Conservation (phyloP, 768 basidiomycete species). For the Boletus rex-veris region DNA sequence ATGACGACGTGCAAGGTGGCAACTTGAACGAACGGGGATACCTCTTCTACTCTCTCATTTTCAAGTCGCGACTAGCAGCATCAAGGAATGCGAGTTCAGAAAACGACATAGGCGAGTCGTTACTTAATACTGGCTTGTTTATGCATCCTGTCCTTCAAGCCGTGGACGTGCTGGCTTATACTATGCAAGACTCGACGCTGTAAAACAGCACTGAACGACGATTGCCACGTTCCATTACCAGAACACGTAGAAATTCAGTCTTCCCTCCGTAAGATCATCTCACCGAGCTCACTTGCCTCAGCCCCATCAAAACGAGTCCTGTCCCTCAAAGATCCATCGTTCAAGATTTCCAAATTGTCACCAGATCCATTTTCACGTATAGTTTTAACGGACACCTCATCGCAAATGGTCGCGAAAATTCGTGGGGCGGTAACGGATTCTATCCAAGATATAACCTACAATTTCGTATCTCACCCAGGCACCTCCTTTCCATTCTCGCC, state of each 20-base stretch:
- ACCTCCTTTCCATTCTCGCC: conserved; percentile 57
- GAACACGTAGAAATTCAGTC: no score
- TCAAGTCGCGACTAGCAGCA: conserved; percentile 45
- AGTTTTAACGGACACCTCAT: conserved; percentile 70
- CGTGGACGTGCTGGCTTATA: conserved; percentile 83
- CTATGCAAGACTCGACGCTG: conserved; percentile 44
- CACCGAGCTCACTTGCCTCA: no score
- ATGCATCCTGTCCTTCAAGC: conserved; percentile 87
- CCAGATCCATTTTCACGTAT: conserved; percentile 78
- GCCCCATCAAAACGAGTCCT: conserved; percentile 57
- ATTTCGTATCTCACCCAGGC: conserved; percentile 77
- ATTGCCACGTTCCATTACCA: conserved; percentile 42
- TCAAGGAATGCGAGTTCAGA: conserved; percentile 71
- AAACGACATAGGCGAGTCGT: conserved; percentile 75
- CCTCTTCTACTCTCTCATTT: not conserved
- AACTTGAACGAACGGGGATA: no score
- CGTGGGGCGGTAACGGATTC: conserved; percentile 86
- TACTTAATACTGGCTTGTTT: conserved; percentile 81
- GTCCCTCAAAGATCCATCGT: conserved; percentile 77
- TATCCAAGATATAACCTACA: conserved; percentile 67
- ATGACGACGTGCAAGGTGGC: conserved; percentile 98
- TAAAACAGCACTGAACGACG: not conserved
- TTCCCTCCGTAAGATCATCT: no score
- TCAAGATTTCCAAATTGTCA: conserved; percentile 96
- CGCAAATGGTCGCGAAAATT: conserved; percentile 61